These are phyloP conservation scores for Pseudonitzschia delicatissima DNA, from an alignment of 108 stramenopile species.

Conservation along the genomic window DNA sequence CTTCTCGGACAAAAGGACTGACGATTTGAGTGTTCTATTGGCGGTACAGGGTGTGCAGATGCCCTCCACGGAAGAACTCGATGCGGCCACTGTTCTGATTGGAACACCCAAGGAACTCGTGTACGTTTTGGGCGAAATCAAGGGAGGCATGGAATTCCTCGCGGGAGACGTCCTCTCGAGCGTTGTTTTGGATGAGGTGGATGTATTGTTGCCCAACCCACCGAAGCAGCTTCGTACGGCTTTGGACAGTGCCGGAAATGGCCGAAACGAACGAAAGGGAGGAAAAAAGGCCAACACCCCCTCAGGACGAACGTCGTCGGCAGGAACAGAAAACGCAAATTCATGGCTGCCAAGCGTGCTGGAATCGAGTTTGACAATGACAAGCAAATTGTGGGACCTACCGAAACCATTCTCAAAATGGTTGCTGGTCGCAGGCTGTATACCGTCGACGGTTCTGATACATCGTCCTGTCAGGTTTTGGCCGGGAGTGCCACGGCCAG, in stretches of 20 bases:
- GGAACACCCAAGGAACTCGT: conserved; percentile 50
- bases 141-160: conserved; percentile 38
- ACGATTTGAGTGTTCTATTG: conserved; percentile 43
- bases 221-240: conserved; percentile 47
- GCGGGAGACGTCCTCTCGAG: conserved; percentile 42
- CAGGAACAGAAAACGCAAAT: conserved; percentile 50
- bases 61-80: conserved; percentile 24
- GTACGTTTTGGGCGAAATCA: conserved; percentile 41
- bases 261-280: not conserved
- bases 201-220: conserved; percentile 45
- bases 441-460: conserved; percentile 4
- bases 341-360: conserved; percentile 44
- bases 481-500: conserved; percentile 62
- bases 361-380: conserved; percentile 36
- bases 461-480: conserved; percentile 28
- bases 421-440: conserved; percentile 31
- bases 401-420: conserved; percentile 39
- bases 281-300: conserved; percentile 24
- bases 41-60: conserved; percentile 47
- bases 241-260: conserved; percentile 33
- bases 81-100: conserved; percentile 34
- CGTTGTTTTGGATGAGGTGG: conserved; percentile 55
- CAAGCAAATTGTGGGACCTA: conserved; percentile 38
- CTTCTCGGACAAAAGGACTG: conserved; percentile 12
- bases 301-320: conserved; percentile 20